Base-by-base conservation (phyloP, 2,329 filamentous ascomycete species). In the Raffaelea albimanens region DNA sequence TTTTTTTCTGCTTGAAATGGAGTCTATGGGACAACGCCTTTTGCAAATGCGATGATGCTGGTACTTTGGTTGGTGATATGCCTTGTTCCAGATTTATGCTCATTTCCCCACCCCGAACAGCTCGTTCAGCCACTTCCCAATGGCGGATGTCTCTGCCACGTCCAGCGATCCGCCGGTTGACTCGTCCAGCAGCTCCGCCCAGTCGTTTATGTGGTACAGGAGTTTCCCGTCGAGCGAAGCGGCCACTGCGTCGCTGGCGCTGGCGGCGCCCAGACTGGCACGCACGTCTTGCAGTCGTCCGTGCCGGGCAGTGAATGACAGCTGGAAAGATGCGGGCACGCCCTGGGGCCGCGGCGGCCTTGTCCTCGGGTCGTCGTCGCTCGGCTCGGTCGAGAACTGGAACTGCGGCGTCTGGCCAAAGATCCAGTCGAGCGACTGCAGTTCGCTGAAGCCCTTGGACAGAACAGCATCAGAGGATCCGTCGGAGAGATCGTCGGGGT, bases 321-420 rank as follows among this genome's bases (percentile, higher is more conserved):
- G 55, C 10, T 53, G 57, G 49, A 70, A 65, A 58, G 60, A 5
- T 1, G 36, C 50, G 4, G 69, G 70, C 3, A 83, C 64, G 20
- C 67, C 62, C 13, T 65, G 59, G 1, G 77, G 74, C 13, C 76
- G 51, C 0, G 61, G 56, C 1, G 78, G 77, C 36, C 79, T 68
- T 50, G 73, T 64, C 48, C 80, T 67, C 48, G 77, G 68, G 64
- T 85, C 71, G 39, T 79, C 69, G 53, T 79, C 69, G 52, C 73
- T 74, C 34, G 82, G 65, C 61, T 76, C 67, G 3, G 76, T 81
- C 3, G 78, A 80, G 55, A 91, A 81, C 8, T 75, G 80, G 62
- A 95, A 96, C 47, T 83, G 82, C 1, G 90, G 90, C 2, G 90
- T 95, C 66, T 95, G 89, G 2, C 78, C 78, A 64, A 84, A 95